Base-by-base conservation (phyloP, 768 basidiomycete species). In the Termitomyces bulborhizus region DNA sequence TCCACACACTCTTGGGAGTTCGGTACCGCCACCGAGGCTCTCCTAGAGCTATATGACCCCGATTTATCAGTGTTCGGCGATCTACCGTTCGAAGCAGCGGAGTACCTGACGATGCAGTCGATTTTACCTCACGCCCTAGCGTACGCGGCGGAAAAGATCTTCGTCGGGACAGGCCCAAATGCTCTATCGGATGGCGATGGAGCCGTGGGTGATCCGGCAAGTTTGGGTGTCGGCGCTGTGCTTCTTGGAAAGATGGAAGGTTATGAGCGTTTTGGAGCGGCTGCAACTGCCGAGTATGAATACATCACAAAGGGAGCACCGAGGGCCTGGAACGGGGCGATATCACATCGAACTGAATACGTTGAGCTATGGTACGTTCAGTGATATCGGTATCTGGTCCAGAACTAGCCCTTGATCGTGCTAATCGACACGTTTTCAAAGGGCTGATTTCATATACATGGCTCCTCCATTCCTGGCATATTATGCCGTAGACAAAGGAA, bases 381-480 rank as follows among this genome's bases (percentile, higher is more conserved):
- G 2, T 3, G 8, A 32, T 32, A 7, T 8, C 21, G 21, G 21
- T 2, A 21, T 21, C 21, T 2, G 21, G 21, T 21, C 21, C 21
- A 21, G 21, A 21, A 21, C 21, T 21, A 21, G 1, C 21, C 21
- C 21, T 21, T 21, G 21, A 21, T 21, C 13, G 31, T 46, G 18
- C n/a, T 53, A 41, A 43, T 39, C 18, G 9, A 18, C 16, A 11
- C 26, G 9, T 43, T 54, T 36, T 31, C 6, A 1, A 52, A 79
- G 79, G 80, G 72, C 78, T n/a, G 80, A 82, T 61, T 82, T 78
- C 49, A 63, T 79, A 3, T 81, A 77, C 64, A 82, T 81, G 82
- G 78, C 68, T 0, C 80, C 80, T 2, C 77, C 80, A 3, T 84
- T 82, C 63, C 67, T 83, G 31, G 81, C 83, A 1, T 83, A 82